Evolutionary conservation across 2,329 filamentous ascomycete genomes (phyloP).

Genomic region (Dothiorella sarmentorum): DNA sequence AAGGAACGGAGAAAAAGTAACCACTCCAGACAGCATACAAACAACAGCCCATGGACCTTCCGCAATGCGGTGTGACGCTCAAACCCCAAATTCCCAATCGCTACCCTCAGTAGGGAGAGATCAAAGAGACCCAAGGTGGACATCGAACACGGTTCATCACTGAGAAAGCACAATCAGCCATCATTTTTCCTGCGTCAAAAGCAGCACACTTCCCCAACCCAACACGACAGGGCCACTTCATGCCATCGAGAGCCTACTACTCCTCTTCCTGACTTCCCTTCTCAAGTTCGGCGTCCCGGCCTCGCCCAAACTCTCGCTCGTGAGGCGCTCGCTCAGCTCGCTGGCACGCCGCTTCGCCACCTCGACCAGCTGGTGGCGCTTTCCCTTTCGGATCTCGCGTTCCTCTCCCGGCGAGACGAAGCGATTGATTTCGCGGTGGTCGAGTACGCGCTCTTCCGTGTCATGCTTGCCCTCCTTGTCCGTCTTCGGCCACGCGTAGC

Average conservation of each 20-base stretch:
- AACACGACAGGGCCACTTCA: too few species aligned
- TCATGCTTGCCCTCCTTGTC: slow-evolving; percentile 73
- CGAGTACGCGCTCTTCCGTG: slow-evolving; percentile 65
- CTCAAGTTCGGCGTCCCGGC: not conserved
- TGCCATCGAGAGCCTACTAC: not conserved
- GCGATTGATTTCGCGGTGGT: slow-evolving; percentile 83
- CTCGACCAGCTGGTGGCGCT: slow-evolving; percentile 17
- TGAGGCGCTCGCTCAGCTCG: slow-evolving; percentile 1
- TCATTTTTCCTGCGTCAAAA: too few species aligned
- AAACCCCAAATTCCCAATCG: too few species aligned
- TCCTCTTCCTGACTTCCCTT: slow-evolving; percentile 1
- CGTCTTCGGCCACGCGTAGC: slow-evolving; percentile 94
- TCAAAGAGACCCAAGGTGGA: too few species aligned
- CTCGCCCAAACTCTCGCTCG: slow-evolving; percentile 8
- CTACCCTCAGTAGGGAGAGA: too few species aligned
- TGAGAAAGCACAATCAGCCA: too few species aligned
- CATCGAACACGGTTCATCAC: too few species aligned
- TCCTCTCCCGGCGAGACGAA: slow-evolving; percentile 71
- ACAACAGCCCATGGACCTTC: too few species aligned
- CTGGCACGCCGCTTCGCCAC: slow-evolving; percentile 15
- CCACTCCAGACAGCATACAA: too few species aligned
- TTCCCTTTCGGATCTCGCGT: slow-evolving; percentile 32
- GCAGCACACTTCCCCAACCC: too few species aligned
- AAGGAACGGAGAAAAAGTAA: too few species aligned
- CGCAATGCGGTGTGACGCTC: too few species aligned